These are phyloP conservation scores for Cercophora sp. DNA, from an alignment of 495 filamentous ascomycete species.

Conservation along the genomic window DNA sequence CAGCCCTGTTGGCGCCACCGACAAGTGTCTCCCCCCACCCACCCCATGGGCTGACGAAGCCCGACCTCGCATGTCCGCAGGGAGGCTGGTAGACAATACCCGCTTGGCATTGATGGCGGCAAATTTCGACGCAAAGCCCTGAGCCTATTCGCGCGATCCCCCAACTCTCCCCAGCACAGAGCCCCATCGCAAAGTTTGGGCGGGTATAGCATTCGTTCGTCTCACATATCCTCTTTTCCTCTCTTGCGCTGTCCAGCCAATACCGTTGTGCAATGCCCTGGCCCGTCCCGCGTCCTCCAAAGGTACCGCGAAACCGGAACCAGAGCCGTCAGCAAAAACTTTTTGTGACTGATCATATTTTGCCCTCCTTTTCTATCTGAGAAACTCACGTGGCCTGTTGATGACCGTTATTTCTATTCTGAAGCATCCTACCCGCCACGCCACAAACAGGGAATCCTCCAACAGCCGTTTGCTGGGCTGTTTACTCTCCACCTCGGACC, in stretches of 20 bases:
- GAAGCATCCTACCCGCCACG: not conserved
- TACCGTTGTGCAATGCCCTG: constrained; percentile 6
- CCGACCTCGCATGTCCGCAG: too few relatives aligned
- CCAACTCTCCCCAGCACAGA: not conserved
- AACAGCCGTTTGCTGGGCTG: not conserved
- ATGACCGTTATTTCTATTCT: constrained; percentile 9
- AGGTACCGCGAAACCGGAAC: constrained; percentile 25
- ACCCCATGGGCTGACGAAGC: too few relatives aligned
- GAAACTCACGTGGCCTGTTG: not conserved
- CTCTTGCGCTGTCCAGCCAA: constrained; percentile 7
- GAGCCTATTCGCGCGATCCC: too few relatives aligned
- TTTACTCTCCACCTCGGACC: not conserved
- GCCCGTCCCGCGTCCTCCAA: constrained; percentile 16
- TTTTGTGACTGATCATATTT: constrained; percentile 17
- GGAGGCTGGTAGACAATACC: too few relatives aligned
- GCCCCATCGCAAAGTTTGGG: not conserved
- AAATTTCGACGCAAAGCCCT: not conserved
- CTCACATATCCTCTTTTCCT: not conserved
- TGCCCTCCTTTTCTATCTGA: not conserved
- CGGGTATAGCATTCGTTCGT: not conserved
- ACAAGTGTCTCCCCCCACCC: too few relatives aligned
- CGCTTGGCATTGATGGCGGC: constrained; percentile 2
- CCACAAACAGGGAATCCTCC: not conserved
- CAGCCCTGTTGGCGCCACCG: too few relatives aligned
- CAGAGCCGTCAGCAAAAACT: constrained; percentile 13